A percentile compares a stretch with the other conserved stretches of the same genome.
Conservation (phyloP, 2,329 filamentous ascomycete genomes). For the Aspergillus sp. region DNA sequence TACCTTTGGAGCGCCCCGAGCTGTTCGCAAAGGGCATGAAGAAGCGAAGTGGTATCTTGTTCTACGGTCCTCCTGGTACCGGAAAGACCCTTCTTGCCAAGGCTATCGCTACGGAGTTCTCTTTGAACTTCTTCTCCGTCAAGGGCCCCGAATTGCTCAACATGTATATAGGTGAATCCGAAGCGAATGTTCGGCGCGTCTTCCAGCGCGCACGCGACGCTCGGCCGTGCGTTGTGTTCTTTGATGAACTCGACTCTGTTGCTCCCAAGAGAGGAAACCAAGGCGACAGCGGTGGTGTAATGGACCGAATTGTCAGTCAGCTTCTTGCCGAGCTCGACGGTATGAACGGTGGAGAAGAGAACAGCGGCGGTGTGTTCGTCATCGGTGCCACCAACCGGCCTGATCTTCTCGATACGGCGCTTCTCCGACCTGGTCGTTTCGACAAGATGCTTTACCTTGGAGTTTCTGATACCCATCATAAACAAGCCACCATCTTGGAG, state of each 20-base stretch:
- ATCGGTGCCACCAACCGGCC: conserved; percentile 95
- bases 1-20: conserved; percentile 87
- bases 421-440: conserved; percentile 86
- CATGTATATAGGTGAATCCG: conserved; percentile 99
- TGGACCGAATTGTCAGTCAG: conserved; percentile 97
- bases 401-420: conserved; percentile 85
- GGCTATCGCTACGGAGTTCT: conserved; percentile 97
- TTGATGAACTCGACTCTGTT: conserved; percentile 96
- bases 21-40: conserved; percentile 97
- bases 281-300: conserved; percentile 94
- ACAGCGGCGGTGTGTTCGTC: conserved; percentile 81
- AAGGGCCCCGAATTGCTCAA: conserved; percentile 97
- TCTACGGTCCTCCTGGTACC: conserved; percentile 98
- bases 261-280: conserved; percentile 96
- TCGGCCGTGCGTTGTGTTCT: conserved; percentile 96
- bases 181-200: conserved; percentile 98
- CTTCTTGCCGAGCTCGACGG: conserved; percentile 92
- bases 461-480: conserved; percentile 93
- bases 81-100: conserved; percentile 99
- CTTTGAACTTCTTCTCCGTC: conserved; percentile 98
- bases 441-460: conserved; percentile 99
- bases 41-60: conserved; percentile 96
- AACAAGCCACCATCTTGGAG: conserved; percentile 91
- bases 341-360: conserved; percentile 90
- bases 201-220: conserved; percentile 99